A percentile compares a stretch with the other conserved stretches of the same genome.
Conservation (phyloP, 2,329 filamentous ascomycete species). For the Lasiodiplodia hormozganensis region DNA sequence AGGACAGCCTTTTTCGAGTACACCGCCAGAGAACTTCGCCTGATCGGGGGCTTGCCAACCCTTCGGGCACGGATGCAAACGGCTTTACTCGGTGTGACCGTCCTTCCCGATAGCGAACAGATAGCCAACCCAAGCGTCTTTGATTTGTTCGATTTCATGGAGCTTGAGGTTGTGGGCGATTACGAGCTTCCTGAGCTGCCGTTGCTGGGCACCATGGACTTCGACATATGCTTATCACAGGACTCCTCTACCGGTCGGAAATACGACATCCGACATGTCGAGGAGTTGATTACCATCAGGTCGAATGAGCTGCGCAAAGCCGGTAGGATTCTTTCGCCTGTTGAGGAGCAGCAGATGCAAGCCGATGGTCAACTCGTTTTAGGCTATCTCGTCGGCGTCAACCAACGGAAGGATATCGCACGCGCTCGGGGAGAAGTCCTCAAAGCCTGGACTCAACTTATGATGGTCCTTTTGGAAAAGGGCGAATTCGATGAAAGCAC, state of each 20-base stretch:
- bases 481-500: slow-evolving; percentile 78
- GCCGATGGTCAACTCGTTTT: slow-evolving; percentile 53
- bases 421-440: slow-evolving; percentile 70
- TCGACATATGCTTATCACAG: slow-evolving; percentile 62
- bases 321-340: slow-evolving; percentile 40
- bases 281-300: slow-evolving; percentile 75
- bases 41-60: slow-evolving; percentile 70
- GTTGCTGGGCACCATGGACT: slow-evolving; percentile 70
- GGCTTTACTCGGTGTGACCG: slow-evolving; percentile 78
- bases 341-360: slow-evolving; percentile 54
- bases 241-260: slow-evolving; percentile 47
- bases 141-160: slow-evolving; percentile 91
- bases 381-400: slow-evolving; percentile 17
- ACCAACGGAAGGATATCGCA: slow-evolving; percentile 57
- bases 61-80: slow-evolving; percentile 57
- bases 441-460: slow-evolving; percentile 81
- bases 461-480: slow-evolving; percentile 82
- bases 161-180: slow-evolving; percentile 61
- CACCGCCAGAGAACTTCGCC: slow-evolving; percentile 81
- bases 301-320: slow-evolving; percentile 65
- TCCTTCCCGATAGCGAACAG: slow-evolving; percentile 69
- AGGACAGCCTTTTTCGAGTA: slow-evolving; percentile 85
- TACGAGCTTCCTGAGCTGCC: slow-evolving; percentile 61
- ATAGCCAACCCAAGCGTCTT: slow-evolving; percentile 79
- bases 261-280: slow-evolving; percentile 74